Conservation (phyloP, 768 basidiomycete genomes). For the Russula olivacea region DNA sequence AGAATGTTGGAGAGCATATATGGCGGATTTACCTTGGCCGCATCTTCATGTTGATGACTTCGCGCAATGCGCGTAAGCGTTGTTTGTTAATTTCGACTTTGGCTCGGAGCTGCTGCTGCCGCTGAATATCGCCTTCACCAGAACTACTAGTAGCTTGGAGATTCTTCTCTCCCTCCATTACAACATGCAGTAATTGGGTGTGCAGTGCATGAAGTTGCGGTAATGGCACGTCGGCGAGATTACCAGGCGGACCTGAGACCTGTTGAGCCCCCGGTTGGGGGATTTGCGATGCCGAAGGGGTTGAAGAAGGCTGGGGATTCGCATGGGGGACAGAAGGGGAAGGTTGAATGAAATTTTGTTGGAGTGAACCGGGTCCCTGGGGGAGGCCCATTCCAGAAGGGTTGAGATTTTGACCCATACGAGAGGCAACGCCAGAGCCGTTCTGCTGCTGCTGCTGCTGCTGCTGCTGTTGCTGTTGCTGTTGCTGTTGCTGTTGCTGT, state of each 20-base stretch:
- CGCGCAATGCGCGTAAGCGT: not conserved
- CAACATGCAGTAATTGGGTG: not conserved
- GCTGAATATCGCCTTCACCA: constrained; percentile 7
- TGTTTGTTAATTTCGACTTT: constrained; percentile 8
- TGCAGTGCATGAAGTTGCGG: not conserved
- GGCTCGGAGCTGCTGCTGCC: not conserved
- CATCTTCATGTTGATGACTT: not conserved
- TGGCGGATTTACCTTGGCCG: constrained; percentile 2
- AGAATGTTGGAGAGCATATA: not conserved
- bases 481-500: not conserved
- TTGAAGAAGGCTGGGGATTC: not conserved
- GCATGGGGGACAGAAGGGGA: constrained; percentile 5
- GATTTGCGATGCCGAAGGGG: constrained; percentile 4
- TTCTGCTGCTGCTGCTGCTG: constrained; percentile 12
- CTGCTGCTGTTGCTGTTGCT: too few relatives aligned
- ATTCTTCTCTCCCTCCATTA: constrained; percentile 10
- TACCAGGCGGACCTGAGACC: not conserved
- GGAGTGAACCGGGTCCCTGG: constrained; percentile 12
- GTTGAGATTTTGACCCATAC: constrained; percentile 13
- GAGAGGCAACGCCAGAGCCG: constrained; percentile 4
- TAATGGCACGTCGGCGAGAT: not conserved
- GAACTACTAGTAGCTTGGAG: not conserved
- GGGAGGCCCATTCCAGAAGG: constrained; percentile 14
- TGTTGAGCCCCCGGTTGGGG: constrained; percentile 3
- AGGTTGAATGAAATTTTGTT: constrained; percentile 11